Base-by-base conservation (phyloP, 2,329 filamentous ascomycete species). In the Aureobasidium sp. region DNA sequence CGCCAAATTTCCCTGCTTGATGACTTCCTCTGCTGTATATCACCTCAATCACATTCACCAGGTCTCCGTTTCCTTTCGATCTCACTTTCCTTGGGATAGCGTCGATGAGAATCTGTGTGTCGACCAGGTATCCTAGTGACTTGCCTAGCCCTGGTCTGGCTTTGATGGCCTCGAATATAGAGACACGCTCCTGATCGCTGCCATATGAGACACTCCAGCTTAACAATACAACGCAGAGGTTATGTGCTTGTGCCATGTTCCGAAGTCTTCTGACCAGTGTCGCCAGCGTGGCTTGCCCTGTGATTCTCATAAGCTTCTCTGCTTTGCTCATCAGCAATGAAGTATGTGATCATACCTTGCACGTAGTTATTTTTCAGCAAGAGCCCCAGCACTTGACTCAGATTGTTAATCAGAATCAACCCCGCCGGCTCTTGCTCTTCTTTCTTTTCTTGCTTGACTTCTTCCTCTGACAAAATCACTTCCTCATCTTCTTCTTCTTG, bases 1-100 rank as follows among this genome's bases (percentile, higher is more conserved):
- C 65, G 10, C 64, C 73, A 76, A 77, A 80, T 17, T 65, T 70
- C 5, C 76, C 77, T 34, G 68, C 68, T 50, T 76, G 68, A 9
- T 67, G 69, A 15, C 67, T 73, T 62, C 67, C 70, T 56, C 76
- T 66, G 70, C 80, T 78, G 37, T 68, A 67, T 62, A 80, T n/a
- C 13, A 80, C 70, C 66, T 80, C 79, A 2, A 79, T 36, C 27
- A 79, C 75, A 53, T 68, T 68, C 37, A 72, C 72, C 65, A 70
- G 68, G 58, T 72, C 37, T 37, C 48, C 46, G 64, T 29, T 47
- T 50, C 39, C 37, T 42, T 36, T 42, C 10, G 41, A 39, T 62
- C 26, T 15, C 42, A 50, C 44, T 34, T 15, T 61, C 55, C 64
- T 69, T n/a, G 76, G 75, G 42, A 78, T 34, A 26, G 50, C 65